These are phyloP conservation scores for Xylaria acuta DNA, from an alignment of 495 filamentous ascomycete genomes.

Conservation along the genomic window DNA sequence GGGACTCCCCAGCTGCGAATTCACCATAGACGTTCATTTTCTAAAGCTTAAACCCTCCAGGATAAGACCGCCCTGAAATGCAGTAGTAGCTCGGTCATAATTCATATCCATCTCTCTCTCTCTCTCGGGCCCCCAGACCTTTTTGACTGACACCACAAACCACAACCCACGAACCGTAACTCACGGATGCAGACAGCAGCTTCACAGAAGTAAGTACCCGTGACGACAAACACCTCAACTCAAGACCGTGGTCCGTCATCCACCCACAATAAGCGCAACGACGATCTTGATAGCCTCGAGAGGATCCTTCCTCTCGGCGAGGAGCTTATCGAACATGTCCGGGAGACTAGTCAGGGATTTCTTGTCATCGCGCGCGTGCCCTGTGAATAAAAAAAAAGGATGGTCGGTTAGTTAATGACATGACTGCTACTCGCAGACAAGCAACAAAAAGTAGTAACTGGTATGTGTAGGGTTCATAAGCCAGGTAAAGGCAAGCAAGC, in stretches of 20 bases:
- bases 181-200: neutral
- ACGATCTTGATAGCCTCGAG: conserved; percentile 59
- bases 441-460: too few relatives aligned
- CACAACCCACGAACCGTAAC: neutral
- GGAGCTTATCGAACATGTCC: conserved; percentile 57
- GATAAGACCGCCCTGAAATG: neutral
- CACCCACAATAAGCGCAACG: conserved; percentile 56
- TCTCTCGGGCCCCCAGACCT: neutral
- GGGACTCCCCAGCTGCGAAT: neutral
- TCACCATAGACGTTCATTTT: neutral
- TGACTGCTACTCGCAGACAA: too few relatives aligned
- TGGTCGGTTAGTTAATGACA: neutral
- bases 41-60: neutral
- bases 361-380: conserved; percentile 58
- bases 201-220: conserved; percentile 17
- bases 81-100: neutral
- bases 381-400: conserved; percentile 38
- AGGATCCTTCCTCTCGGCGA: conserved; percentile 56
- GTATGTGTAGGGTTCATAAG: too few relatives aligned
- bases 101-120: too few relatives aligned
- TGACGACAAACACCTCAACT: neutral
- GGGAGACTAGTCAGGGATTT: conserved; percentile 57
- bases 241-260: conserved; percentile 37
- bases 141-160: neutral
- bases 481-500: neutral